These are phyloP conservation scores for Lycium barbarum DNA, from an alignment of 257 asterid genomes.

Conservation along the genomic window DNA sequence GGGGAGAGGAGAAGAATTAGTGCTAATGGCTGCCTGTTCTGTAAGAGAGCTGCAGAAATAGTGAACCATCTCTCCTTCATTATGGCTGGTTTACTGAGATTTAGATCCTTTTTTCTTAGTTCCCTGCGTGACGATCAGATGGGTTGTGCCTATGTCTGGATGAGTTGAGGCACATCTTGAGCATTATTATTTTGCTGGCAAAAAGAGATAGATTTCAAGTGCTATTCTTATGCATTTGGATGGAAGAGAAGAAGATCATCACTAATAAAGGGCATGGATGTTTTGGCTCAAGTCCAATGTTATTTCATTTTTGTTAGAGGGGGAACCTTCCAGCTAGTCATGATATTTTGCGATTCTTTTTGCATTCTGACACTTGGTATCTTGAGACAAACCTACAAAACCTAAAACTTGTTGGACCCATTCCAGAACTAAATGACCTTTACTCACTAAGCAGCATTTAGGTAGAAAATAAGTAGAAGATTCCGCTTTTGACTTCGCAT, in stretches of 20 bases:
- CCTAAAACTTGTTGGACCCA: not conserved
- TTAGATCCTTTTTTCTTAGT: not conserved
- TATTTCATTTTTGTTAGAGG: not conserved
- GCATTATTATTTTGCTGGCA: not conserved
- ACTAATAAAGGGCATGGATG: not conserved
- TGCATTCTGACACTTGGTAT: not conserved
- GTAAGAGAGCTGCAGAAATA: not conserved
- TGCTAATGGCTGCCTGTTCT: not conserved
- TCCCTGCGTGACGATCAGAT: not conserved
- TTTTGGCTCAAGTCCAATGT: not conserved
- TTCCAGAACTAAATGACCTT: constrained; percentile 7
- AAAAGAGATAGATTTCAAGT: not conserved
- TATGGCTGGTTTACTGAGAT: constrained; percentile 16
- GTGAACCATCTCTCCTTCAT: not conserved
- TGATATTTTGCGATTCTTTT: not conserved
- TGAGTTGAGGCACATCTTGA: not conserved
- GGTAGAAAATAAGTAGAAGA: constrained; percentile 1
- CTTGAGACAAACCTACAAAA: not conserved
- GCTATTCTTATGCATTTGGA: constrained; percentile 1
- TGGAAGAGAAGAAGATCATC: constrained; percentile 1
- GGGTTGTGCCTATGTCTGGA: not conserved
- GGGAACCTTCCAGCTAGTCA: constrained; percentile 1
- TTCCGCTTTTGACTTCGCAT: not conserved
- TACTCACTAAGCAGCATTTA: not conserved
- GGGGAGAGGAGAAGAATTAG: not conserved